Percentiles rank a stretch among this genome's conserved stretches.
phyloP scores from a whole-genome alignment of 2,329 filamentous ascomycete species.

The Fusarium nodosum region DNA sequence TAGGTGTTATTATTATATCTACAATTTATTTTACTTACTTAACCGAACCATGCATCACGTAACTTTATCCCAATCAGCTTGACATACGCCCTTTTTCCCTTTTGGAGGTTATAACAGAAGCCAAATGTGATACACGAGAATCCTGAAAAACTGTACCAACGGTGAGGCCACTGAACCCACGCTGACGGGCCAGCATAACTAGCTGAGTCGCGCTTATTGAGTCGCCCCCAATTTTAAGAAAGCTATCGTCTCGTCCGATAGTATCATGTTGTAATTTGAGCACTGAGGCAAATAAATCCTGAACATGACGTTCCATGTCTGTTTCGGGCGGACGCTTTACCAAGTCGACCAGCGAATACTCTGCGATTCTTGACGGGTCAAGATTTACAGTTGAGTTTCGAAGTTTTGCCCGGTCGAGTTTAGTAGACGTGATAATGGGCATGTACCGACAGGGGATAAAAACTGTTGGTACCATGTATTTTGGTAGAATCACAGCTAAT shows the following conservation, averaged over 20 bases:
- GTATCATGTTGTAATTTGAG: background rate
- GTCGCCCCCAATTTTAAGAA: background rate
- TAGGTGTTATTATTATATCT: too few relatives aligned
- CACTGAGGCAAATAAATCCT: background rate
- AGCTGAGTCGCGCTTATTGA: too few relatives aligned
- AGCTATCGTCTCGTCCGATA: background rate
- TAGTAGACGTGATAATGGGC: background rate
- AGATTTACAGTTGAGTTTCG: background rate
- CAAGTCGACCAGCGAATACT: background rate
- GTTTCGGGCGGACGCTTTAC: background rate
- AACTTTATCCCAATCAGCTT: too few relatives aligned
- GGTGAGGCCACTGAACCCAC: too few relatives aligned
- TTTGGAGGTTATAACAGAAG: too few relatives aligned
- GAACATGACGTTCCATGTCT: background rate
- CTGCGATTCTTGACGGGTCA: background rate
- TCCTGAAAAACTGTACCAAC: background rate
- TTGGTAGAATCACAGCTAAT: background rate
- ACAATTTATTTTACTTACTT: too few relatives aligned
- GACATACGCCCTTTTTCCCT: too few relatives aligned
- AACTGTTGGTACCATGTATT: background rate
- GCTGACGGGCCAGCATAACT: too few relatives aligned
- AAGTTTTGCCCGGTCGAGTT: background rate
- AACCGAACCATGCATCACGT: too few relatives aligned
- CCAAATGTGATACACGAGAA: too few relatives aligned
- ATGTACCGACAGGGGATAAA: background rate